These are phyloP conservation scores for Camelina hispida DNA, from an alignment of 345 rosid genomes.

Conservation along the genomic window DNA sequence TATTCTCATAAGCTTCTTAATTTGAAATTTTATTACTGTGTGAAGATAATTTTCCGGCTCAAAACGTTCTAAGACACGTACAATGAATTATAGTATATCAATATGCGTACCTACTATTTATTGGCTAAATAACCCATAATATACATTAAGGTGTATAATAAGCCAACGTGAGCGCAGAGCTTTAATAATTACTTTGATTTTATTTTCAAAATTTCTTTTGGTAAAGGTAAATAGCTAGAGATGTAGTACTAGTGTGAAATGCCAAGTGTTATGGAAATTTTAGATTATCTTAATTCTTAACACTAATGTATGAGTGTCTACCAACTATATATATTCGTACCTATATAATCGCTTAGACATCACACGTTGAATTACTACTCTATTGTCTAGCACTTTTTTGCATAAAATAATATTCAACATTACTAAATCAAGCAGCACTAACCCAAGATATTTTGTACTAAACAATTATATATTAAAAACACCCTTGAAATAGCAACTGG, in stretches of 20 bases:
- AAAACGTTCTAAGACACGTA: neutral
- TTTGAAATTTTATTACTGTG: too few species aligned
- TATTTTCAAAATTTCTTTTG: too few species aligned
- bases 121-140: neutral
- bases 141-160: neutral
- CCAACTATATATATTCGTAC: constrained; percentile 10
- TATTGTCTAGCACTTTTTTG: constrained; percentile 14
- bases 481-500: constrained; percentile 35
- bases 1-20: too few species aligned
- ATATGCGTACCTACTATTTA: neutral
- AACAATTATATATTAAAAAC: constrained; percentile 29
- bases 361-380: constrained; percentile 10
- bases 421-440: constrained; percentile 42
- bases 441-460: constrained; percentile 22
- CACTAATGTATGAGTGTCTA: constrained; percentile 9
- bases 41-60: neutral
- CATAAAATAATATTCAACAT: constrained; percentile 30
- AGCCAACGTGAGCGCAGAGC: neutral
- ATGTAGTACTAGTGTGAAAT: neutral
- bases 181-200: neutral
- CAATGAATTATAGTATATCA: neutral
- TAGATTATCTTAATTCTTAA: neutral
- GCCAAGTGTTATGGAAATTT: neutral
- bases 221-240: neutral
- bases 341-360: neutral